Evolutionary conservation across 176 grass and related monocot genomes (phyloP).

Genomic region (Dendrocalamus sinicus): DNA sequence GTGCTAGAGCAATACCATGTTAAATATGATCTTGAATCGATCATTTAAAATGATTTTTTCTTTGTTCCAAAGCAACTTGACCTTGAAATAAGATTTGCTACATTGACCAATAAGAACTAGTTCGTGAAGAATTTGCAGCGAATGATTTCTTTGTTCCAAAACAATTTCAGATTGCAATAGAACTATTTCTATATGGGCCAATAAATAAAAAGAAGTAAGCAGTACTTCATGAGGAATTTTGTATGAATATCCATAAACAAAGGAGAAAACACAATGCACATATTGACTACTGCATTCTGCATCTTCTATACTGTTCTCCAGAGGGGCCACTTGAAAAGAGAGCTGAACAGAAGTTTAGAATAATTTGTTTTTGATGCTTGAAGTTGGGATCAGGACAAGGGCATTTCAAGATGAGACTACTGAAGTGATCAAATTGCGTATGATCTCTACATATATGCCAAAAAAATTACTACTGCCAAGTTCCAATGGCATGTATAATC

Average conservation of each 20-base stretch:
- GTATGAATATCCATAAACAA: background rate
- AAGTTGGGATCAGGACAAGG: background rate
- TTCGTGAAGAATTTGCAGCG: background rate
- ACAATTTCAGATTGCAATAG: conserved; percentile 9
- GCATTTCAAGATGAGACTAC: background rate
- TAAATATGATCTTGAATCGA: conserved; percentile 12
- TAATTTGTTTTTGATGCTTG: background rate
- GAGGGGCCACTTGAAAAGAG: background rate
- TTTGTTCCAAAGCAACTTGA: conserved; percentile 7
- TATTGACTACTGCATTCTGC: background rate
- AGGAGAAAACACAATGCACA: background rate
- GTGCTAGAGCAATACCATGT: background rate
- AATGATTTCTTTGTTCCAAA: conserved; percentile 29
- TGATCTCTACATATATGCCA: background rate
- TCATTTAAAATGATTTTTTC: background rate
- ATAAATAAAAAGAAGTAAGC: background rate
- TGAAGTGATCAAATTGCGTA: background rate
- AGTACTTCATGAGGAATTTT: background rate
- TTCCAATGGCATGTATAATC: background rate
- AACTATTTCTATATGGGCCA: background rate
- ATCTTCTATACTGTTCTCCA: background rate
- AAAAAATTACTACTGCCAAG: background rate
- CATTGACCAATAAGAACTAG: background rate
- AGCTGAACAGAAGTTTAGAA: background rate
- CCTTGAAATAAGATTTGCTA: background rate